Base-by-base conservation (phyloP, 2,329 filamentous ascomycete species). In the Colletotrichum orchidophilum region DNA sequence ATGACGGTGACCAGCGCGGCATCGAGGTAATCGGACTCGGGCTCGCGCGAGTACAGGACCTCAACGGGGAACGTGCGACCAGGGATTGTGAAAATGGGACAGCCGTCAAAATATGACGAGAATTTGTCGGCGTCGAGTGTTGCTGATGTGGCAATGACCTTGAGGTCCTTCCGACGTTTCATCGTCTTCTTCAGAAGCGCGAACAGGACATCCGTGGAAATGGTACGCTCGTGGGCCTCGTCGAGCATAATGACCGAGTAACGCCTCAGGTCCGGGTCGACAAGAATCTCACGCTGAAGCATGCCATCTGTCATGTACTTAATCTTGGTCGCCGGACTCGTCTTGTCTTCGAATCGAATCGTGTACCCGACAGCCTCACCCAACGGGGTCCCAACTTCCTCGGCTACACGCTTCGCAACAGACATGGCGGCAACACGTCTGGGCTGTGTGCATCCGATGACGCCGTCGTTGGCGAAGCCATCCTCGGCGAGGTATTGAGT, bases 231-330 rank as follows among this genome's bases (percentile, higher is more conserved):
- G 90, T 99, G 96, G 4, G 96, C 96, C 80, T 99, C 96, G 80
- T 99, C 96, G 76, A 99, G 88, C 92, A 99, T 99, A 78, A 99
- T 98, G 72, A 96, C 94, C 1, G 95, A 97, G 79, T 99, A 99
- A 74, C 93, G 91, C 78, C 89, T 93, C 75, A 99, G 84, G 76
- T 97, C 93, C 0, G 95, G 93, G 79, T 99, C 96, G 75, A 98
- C 88, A 62, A 99, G 87, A 79, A 98, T 95, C 83, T 99, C 96
- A 84, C 96, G 90, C 83, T 98, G 92, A 80, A 99, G 89, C 94
- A 98, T 98, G 81, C 96, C 96, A 77, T 99, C 96, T 18, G 96
- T 99, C 96, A 99, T 98, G 84, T 99, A 99, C 84, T 99, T 99
- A 85, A 99, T 97, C 78, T 92, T 94, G 1, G 96, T 99, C 21